Conservation (phyloP, 768 basidiomycete species). For the Lactarius pseudohatsudake region DNA sequence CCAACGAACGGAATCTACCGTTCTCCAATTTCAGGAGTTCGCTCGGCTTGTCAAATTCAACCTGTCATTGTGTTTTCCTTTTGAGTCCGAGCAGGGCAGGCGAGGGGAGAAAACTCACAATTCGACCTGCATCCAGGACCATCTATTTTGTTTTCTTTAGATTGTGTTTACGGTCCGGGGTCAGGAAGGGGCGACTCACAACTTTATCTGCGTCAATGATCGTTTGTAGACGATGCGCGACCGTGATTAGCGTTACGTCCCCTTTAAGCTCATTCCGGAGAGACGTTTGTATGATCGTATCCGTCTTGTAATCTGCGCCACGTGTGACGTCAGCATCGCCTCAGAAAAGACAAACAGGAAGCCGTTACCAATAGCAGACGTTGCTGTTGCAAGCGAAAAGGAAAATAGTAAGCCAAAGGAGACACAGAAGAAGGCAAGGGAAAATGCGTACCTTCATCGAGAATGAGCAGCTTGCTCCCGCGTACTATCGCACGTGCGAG, state of each 20-base stretch:
- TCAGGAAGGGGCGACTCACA: conserved; percentile 33
- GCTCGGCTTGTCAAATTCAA: conserved; percentile 50
- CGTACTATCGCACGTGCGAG: too few species aligned
- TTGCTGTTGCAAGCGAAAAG: too few species aligned
- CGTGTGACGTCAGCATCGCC: conserved; percentile 14
- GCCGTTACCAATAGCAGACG: conserved; percentile 44
- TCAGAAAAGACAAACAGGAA: too few species aligned
- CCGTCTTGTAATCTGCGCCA: too few species aligned
- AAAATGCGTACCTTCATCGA: too few species aligned
- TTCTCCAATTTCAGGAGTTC: conserved; percentile 41
- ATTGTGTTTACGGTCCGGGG: neutral
- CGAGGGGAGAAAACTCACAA: conserved; percentile 35
- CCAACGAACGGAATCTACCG: conserved; percentile 38
- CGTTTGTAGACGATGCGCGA: too few species aligned
- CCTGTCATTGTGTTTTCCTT: conserved; percentile 10
- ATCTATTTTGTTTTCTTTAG: conserved; percentile 34
- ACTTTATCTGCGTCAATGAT: conserved; percentile 66
- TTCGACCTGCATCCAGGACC: conserved; percentile 44
- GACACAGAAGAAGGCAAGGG: too few species aligned
- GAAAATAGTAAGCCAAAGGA: too few species aligned
- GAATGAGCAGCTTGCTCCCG: too few species aligned
- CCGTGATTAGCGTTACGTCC: too few species aligned
- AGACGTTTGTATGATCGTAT: too few species aligned
- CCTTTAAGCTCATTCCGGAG: too few species aligned
- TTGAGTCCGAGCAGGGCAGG: neutral